phyloP scores from a whole-genome alignment of 306 rosid species.

The Vicia sativa region DNA sequence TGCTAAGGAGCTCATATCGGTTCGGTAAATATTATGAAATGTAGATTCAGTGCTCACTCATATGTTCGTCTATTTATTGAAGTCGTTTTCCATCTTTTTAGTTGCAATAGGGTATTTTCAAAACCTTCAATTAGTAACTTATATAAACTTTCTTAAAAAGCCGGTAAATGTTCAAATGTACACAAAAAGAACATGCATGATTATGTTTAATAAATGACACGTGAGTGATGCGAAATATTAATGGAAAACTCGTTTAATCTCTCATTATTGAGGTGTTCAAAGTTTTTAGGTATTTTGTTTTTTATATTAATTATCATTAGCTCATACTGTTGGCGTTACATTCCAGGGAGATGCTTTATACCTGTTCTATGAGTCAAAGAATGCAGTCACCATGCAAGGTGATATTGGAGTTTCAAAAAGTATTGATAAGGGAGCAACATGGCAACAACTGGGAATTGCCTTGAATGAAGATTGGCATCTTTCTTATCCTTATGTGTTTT shows the following conservation, averaged over 20 bases:
- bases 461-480: slow-evolving; percentile 98
- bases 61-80: not conserved
- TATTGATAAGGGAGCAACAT: slow-evolving; percentile 88
- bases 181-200: not conserved
- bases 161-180: not conserved
- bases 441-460: slow-evolving; percentile 90
- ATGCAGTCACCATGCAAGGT: slow-evolving; percentile 83
- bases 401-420: slow-evolving; percentile 97
- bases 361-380: slow-evolving; percentile 91
- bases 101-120: slow-evolving; percentile 7
- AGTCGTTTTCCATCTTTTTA: slow-evolving; percentile 5
- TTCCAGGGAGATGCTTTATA: slow-evolving; percentile 73
- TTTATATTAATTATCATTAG: slow-evolving; percentile 28
- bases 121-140: slow-evolving; percentile 3
- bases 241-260: not conserved
- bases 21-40: slow-evolving; percentile 14
- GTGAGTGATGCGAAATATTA: not conserved
- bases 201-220: slow-evolving; percentile 2
- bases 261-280: slow-evolving; percentile 21
- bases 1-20: not conserved
- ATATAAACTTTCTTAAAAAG: not conserved
- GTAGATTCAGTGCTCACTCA: slow-evolving; percentile 5
- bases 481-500: slow-evolving; percentile 85
- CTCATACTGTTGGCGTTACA: slow-evolving; percentile 29
- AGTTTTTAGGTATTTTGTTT: slow-evolving; percentile 13